Base-by-base conservation (phyloP, 1,284 basidiomycete species). In the Trametes versicolor region DNA sequence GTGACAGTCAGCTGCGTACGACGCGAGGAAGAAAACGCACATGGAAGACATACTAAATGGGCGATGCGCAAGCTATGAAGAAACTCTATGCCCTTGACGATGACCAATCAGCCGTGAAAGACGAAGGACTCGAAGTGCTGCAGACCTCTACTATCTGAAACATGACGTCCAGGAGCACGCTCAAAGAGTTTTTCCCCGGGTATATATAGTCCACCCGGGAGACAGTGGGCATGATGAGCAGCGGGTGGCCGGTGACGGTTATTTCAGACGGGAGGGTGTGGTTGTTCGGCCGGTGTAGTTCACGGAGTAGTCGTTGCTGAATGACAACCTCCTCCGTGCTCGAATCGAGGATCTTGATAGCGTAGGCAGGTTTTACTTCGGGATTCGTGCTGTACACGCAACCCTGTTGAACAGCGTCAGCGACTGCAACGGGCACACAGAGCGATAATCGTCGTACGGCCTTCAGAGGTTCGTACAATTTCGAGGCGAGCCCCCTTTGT, bases 1-100 rank as follows among this genome's bases (percentile, higher is more conserved):
- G 19, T 39, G 37, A 12, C 37, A 39, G 2, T 39, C 10, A 39
- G 37, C 37, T 39, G 12, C 10, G 37, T 13, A 17, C 15, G 15
- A 39, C 13, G 37, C 37, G 37, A 17, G 3, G 37, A 12, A n/a
- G n/a, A n/a, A n/a, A n/a, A n/a, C n/a, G n/a, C n/a, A n/a, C n/a
- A n/a, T n/a, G n/a, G n/a, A n/a, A 50, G 23, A 29, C 25, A 17
- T 51, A 59, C 57, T 25, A 59, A 10, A 21, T 59, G 57, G n/a
- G 36, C 57, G 8, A 59, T 59, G 12, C 41, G 57, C 36, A 41
- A 19, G 25, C 36, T 25, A 29, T 59, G 57, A 9, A 59, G 23
- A 9, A 41, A 59, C 21, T 59, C 57, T 25, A 59, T 21, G 25
- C 57, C 57, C 57, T 59, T 13, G n/a, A 17, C 25, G 50, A 15